These are phyloP conservation scores for Monilinia fructigena DNA, from an alignment of 2,329 filamentous ascomycete species.

Conservation along the genomic window DNA sequence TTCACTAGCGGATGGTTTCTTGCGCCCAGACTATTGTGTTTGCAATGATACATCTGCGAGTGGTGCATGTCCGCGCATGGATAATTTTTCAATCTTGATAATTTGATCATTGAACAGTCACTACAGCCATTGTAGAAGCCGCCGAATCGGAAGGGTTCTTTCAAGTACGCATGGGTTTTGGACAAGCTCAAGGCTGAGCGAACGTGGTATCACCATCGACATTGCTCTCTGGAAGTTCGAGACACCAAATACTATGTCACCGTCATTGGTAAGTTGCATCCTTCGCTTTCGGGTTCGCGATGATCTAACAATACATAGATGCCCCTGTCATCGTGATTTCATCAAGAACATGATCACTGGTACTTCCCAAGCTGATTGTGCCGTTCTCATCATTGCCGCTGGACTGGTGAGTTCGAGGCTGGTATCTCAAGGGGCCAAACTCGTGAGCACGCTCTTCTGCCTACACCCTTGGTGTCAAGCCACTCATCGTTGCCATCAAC, in stretches of 20 bases:
- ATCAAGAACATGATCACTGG: constrained; percentile 99
- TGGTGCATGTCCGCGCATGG: no score
- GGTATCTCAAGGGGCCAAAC: constrained; percentile 99
- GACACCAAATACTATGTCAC: constrained; percentile 97
- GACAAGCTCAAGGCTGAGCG: constrained; percentile 99
- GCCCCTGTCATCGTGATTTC: constrained; percentile 99
- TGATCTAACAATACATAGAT: constrained; percentile 51
- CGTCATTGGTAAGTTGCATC: constrained; percentile 74
- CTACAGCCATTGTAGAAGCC: constrained; percentile 66
- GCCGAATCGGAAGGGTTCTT: constrained; percentile 99
- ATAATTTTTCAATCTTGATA: no score
- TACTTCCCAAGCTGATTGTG: constrained; percentile 99
- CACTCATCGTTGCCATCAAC: constrained; percentile 99
- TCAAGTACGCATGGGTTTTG: constrained; percentile 99
- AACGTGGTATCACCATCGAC: constrained; percentile 99
- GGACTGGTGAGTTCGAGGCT: constrained; percentile 99
- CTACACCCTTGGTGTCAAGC: constrained; percentile 99
- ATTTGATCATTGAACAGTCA: neutral
- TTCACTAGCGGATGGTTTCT: neutral
- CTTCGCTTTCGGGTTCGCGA: neutral
- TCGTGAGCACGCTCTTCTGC: constrained; percentile 99
- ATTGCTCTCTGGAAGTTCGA: constrained; percentile 99
- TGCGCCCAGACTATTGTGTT: neutral
- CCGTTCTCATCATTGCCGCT: constrained; percentile 99
- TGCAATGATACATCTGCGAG: constrained; percentile 17